These are phyloP conservation scores for Pestalotiopsis sp. DNA, from an alignment of 2,329 filamentous ascomycete genomes.

Conservation along the genomic window DNA sequence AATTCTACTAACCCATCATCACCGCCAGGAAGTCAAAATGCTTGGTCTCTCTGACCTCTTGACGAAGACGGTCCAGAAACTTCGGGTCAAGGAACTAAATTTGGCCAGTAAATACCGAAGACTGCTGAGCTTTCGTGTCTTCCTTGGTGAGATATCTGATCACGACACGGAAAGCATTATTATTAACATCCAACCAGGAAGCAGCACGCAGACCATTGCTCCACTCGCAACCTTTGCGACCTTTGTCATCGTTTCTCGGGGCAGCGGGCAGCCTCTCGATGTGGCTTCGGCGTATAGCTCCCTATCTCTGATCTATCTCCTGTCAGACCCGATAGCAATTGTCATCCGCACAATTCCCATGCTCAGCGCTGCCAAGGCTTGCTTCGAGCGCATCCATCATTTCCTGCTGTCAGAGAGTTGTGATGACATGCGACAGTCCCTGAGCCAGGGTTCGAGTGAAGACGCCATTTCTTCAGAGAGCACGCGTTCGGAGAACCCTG, in stretches of 20 bases:
- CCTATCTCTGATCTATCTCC: background rate
- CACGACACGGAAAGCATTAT: background rate
- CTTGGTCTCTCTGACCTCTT: constrained; percentile 33
- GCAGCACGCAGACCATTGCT: background rate
- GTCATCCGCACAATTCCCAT: background rate
- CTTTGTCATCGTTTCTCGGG: background rate
- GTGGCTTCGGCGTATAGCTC: background rate
- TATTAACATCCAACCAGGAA: background rate
- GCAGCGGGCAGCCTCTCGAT: background rate
- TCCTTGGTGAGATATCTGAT: background rate
- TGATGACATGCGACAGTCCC: background rate
- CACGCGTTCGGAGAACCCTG: background rate
- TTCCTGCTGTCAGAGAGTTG: background rate
- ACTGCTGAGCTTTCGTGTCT: constrained; percentile 14
- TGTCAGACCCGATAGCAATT: background rate
- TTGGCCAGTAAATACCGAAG: constrained; percentile 34
- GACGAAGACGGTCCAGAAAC: constrained; percentile 27
- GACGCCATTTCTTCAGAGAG: background rate
- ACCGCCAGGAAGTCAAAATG: constrained; percentile 33
- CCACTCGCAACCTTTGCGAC: background rate
- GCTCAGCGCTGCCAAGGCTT: background rate
- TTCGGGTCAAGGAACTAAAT: constrained; percentile 36
- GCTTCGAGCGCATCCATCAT: background rate
- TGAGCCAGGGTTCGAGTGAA: background rate
- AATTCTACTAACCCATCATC: background rate